Conservation (phyloP, 768 basidiomycete genomes). For the Leucogyrophana mollusca region DNA sequence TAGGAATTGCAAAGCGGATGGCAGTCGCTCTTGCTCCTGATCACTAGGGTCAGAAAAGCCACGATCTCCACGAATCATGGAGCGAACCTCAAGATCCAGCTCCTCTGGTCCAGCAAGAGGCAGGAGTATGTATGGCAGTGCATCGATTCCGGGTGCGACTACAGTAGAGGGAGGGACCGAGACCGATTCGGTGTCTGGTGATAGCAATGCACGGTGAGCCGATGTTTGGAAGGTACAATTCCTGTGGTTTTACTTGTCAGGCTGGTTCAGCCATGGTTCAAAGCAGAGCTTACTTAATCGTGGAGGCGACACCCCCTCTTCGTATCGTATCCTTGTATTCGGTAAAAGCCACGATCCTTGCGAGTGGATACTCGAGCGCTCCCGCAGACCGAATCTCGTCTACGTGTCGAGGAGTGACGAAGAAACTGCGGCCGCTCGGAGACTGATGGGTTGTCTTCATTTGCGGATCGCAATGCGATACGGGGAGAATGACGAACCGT, state of each 20-base stretch:
- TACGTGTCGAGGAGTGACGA: conserved; percentile 58
- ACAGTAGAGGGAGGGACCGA: conserved; percentile 54
- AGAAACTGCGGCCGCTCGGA: conserved; percentile 74
- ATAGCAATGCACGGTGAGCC: conserved; percentile 71
- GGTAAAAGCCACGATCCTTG: conserved; percentile 82
- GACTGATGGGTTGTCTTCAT: conserved; percentile 45
- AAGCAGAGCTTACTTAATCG: conserved; percentile 88
- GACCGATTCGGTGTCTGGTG: conserved; percentile 56
- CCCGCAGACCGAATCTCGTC: conserved; percentile 27
- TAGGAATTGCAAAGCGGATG: conserved; percentile 82
- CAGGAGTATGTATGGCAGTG: conserved; percentile 80
- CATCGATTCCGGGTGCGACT: conserved; percentile 74
- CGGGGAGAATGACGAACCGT: conserved; percentile 49
- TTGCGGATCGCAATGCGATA: background rate
- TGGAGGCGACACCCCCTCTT: conserved; percentile 82
- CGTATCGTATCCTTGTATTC: conserved; percentile 88
- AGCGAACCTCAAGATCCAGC: conserved; percentile 79
- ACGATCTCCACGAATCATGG: conserved; percentile 1
- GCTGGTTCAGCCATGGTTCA: too few species aligned
- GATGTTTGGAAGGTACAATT: conserved; percentile 74
- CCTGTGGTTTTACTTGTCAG: too few species aligned
- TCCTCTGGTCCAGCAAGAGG: conserved; percentile 96
- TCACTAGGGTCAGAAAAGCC: too few species aligned
- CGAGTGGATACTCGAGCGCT: conserved; percentile 71
- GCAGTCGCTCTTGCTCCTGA: conserved; percentile 90